These are phyloP conservation scores for Castanea sativa DNA, from an alignment of 306 rosid species.

Conservation along the genomic window DNA sequence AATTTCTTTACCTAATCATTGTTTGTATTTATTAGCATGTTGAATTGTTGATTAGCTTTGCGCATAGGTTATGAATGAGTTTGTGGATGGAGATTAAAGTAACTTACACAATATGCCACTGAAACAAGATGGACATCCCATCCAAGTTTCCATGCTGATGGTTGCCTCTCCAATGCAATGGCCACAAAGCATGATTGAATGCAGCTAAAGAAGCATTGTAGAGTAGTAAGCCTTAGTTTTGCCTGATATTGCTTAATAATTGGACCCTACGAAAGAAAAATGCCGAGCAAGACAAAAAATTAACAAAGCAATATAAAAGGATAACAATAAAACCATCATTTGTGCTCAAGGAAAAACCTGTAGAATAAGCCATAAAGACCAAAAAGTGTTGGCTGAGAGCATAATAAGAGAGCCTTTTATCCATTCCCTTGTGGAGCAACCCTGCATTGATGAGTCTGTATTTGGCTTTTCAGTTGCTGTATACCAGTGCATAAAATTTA, in stretches of 20 bases:
- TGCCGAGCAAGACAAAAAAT: neutral
- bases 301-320: neutral
- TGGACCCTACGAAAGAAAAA: slow-evolving; percentile 43
- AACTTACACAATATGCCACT: slow-evolving; percentile 78
- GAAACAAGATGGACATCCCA: slow-evolving; percentile 88
- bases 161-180: slow-evolving; percentile 54
- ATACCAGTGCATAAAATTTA: slow-evolving; percentile 52
- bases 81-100: neutral
- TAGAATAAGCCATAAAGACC: slow-evolving; percentile 88
- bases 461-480: slow-evolving; percentile 17
- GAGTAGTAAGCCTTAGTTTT: slow-evolving; percentile 65
- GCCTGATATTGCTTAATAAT: slow-evolving; percentile 77
- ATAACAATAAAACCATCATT: neutral
- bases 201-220: slow-evolving; percentile 75
- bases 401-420: slow-evolving; percentile 69
- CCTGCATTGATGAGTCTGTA: slow-evolving; percentile 1
- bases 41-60: neutral
- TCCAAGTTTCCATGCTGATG: slow-evolving; percentile 83
- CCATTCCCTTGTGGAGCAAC: slow-evolving; percentile 38
- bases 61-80: neutral
- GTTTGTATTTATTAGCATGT: neutral
- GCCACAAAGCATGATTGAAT: slow-evolving; percentile 60
- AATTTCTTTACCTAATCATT: neutral
- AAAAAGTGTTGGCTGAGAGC: slow-evolving; percentile 74
- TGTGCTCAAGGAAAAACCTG: slow-evolving; percentile 47